These are phyloP conservation scores for Russula ochroleuca DNA, from an alignment of 768 basidiomycete genomes.

Conservation along the genomic window DNA sequence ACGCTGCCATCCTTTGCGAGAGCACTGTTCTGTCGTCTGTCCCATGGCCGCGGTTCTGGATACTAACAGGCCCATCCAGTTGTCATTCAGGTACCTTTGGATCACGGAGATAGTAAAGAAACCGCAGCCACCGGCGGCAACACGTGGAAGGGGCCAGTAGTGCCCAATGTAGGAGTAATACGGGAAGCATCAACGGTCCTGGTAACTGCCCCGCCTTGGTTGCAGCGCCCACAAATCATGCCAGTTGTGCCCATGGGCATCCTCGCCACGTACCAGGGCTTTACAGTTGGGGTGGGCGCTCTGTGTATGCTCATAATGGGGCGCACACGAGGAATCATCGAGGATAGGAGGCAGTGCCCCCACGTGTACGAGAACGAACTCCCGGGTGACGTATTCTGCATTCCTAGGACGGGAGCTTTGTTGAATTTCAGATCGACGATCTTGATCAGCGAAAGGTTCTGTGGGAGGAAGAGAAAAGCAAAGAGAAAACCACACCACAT, in stretches of 20 bases:
- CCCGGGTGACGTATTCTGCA: not conserved
- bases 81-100: not conserved
- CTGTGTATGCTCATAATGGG: not conserved
- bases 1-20: not conserved
- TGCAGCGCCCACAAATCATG: not conserved
- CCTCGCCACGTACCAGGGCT: not conserved
- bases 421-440: not conserved
- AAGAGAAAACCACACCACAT: not conserved
- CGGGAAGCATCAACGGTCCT: not conserved
- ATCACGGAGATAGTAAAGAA: not conserved
- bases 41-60: not conserved
- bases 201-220: not conserved
- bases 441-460: not conserved
- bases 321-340: not conserved
- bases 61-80: not conserved
- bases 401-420: not conserved
- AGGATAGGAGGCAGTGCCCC: not conserved
- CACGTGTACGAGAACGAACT: not conserved
- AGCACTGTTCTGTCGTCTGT: not conserved
- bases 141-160: not conserved
- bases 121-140: not conserved
- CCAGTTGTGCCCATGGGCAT: not conserved
- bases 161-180: too few species aligned
- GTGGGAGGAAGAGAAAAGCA: not conserved
- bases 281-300: not conserved